These are phyloP conservation scores for Suillus bovinus DNA, from an alignment of 768 basidiomycete genomes.

Conservation along the genomic window DNA sequence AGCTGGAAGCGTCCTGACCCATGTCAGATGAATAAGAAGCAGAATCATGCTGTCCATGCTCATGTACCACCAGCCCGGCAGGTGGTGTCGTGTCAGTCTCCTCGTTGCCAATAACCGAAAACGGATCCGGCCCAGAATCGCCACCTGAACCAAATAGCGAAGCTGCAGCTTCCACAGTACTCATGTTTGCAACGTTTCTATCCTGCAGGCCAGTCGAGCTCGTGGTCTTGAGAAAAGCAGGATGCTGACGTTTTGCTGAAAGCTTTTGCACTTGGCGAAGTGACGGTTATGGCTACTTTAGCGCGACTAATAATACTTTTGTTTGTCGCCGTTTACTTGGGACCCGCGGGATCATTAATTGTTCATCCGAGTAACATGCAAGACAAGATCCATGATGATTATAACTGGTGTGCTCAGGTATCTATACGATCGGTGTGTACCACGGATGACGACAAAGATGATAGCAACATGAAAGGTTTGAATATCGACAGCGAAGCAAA, in stretches of 20 bases:
- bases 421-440: slow-evolving; percentile 19
- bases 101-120: slow-evolving; percentile 55
- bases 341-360: neutral
- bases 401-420: slow-evolving; percentile 17
- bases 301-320: slow-evolving; percentile 11
- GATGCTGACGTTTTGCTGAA: slow-evolving; percentile 16
- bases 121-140: slow-evolving; percentile 62
- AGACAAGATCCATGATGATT: slow-evolving; percentile 19
- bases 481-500: slow-evolving; percentile 36
- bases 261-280: slow-evolving; percentile 1
- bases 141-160: slow-evolving; percentile 71
- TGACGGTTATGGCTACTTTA: slow-evolving; percentile 10
- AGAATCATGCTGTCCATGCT: slow-evolving; percentile 22
- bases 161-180: slow-evolving; percentile 73
- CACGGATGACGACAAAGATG: slow-evolving; percentile 17
- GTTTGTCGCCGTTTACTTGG: slow-evolving; percentile 31
- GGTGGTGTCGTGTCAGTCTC: slow-evolving; percentile 28
- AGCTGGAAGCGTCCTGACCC: slow-evolving; percentile 40
- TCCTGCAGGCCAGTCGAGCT: slow-evolving; percentile 13
- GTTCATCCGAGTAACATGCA: neutral
- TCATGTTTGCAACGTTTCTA: slow-evolving; percentile 48
- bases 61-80: slow-evolving; percentile 21
- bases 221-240: slow-evolving; percentile 13
- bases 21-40: slow-evolving; percentile 28
- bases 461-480: slow-evolving; percentile 19